These are phyloP conservation scores for Posidonia australis DNA, from an alignment of 106 monocot species.

Conservation along the genomic window DNA sequence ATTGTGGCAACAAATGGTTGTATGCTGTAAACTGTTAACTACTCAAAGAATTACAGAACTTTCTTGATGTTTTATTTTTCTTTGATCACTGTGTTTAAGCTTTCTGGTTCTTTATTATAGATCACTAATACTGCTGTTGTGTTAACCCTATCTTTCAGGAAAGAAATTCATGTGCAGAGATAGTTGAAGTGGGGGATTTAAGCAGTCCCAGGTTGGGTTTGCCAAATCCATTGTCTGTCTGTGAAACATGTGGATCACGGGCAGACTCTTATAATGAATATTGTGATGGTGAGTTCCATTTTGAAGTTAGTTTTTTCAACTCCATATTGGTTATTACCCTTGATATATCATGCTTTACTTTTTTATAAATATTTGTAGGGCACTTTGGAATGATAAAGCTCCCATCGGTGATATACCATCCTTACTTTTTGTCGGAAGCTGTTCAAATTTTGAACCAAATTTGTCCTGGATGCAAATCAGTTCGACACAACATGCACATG, in stretches of 20 bases:
- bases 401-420: conserved; percentile 49
- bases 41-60: no score
- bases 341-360: neutral
- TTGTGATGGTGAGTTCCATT: conserved; percentile 55
- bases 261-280: conserved; percentile 15
- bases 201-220: conserved; percentile 60
- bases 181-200: conserved; percentile 35
- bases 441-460: conserved; percentile 75
- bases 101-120: neutral
- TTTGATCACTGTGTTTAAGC: neutral
- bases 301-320: neutral
- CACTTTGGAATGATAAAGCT: conserved; percentile 69
- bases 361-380: conserved; percentile 21
- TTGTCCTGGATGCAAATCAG: conserved; percentile 63
- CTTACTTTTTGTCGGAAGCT: conserved; percentile 57
- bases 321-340: neutral
- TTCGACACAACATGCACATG: neutral
- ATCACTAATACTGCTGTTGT: neutral
- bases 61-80: no score
- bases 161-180: neutral
- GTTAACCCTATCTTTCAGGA: neutral
- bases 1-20: no score
- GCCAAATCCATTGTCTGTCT: conserved; percentile 45
- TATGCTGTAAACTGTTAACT: no score
- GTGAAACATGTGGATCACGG: conserved; percentile 51